Evolutionary conservation across 345 rosid species (phyloP).

Genomic region (Gossypium thurberi): DNA sequence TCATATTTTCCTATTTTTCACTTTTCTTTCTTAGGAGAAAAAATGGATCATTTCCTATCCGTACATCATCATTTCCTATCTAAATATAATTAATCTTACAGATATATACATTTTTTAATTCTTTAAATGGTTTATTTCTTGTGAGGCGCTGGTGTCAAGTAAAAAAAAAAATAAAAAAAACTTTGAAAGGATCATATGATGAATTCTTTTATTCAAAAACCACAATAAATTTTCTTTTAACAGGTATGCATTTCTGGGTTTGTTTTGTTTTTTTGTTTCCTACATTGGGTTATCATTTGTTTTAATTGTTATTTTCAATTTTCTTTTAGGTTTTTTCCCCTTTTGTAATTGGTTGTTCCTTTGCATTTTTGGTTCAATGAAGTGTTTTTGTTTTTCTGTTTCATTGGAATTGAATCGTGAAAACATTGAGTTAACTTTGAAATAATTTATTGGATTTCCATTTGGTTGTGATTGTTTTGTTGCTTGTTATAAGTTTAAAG

Average conservation of each 20-base stretch:
- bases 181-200: conserved; percentile 4
- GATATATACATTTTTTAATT: neutral
- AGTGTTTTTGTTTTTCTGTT: neutral
- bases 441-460: conserved; percentile 1
- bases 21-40: conserved; percentile 51
- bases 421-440: neutral
- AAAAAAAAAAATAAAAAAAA: neutral
- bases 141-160: neutral
- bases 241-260: conserved; percentile 25
- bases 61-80: conserved; percentile 2
- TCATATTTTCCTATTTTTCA: conserved; percentile 10
- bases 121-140: neutral
- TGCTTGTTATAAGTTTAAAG: neutral
- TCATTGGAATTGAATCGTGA: neutral
- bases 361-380: neutral
- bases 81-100: neutral
- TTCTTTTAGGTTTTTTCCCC: neutral
- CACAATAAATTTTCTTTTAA: conserved; percentile 13
- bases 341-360: neutral
- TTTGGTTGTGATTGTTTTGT: conserved; percentile 3
- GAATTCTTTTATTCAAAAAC: conserved; percentile 1
- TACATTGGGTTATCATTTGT: conserved; percentile 8
- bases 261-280: conserved; percentile 13
- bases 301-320: too few relatives aligned
- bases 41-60: conserved; percentile 24